These are phyloP conservation scores for Calonectria ilicicola DNA, from an alignment of 2,329 filamentous ascomycete genomes.

Conservation along the genomic window DNA sequence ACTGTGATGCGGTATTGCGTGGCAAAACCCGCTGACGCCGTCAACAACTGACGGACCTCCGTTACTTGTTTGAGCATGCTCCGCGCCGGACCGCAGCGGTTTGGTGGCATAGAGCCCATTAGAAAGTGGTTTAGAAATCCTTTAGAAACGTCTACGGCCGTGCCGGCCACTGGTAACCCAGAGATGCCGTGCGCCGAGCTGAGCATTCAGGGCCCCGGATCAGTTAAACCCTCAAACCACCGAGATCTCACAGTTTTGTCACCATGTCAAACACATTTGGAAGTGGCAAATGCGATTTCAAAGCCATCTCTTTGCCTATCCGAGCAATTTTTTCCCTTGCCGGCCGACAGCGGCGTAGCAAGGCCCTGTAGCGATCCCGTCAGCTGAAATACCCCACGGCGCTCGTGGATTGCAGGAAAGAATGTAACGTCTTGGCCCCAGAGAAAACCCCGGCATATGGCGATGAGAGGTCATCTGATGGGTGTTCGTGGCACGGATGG, in stretches of 20 bases:
- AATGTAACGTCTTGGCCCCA: constrained; percentile 33
- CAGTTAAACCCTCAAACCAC: not conserved
- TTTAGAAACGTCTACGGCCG: constrained; percentile 3
- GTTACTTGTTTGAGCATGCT: constrained; percentile 16
- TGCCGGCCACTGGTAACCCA: not conserved
- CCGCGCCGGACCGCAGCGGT: constrained; percentile 26
- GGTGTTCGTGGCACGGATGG: constrained; percentile 22
- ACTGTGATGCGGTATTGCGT: constrained; percentile 28
- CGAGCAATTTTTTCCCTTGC: not conserved
- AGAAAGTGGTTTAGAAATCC: not conserved
- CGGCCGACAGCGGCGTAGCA: constrained; percentile 8
- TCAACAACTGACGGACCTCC: constrained; percentile 18
- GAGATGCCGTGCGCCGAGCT: not conserved
- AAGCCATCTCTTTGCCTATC: constrained; percentile 6
- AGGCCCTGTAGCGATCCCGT: constrained; percentile 19
- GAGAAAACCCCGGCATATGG: constrained; percentile 4
- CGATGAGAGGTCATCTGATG: constrained; percentile 34
- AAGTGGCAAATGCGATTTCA: constrained; percentile 2
- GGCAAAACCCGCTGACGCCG: constrained; percentile 31
- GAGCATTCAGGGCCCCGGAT: constrained; percentile 2
- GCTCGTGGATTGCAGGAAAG: constrained; percentile 20
- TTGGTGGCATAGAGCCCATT: constrained; percentile 22
- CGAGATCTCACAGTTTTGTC: constrained; percentile 7
- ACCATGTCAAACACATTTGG: not conserved
- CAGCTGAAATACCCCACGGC: constrained; percentile 13